These are phyloP conservation scores for Thielaviopsis euricoi DNA, from an alignment of 2,329 filamentous ascomycete genomes.

Conservation along the genomic window DNA sequence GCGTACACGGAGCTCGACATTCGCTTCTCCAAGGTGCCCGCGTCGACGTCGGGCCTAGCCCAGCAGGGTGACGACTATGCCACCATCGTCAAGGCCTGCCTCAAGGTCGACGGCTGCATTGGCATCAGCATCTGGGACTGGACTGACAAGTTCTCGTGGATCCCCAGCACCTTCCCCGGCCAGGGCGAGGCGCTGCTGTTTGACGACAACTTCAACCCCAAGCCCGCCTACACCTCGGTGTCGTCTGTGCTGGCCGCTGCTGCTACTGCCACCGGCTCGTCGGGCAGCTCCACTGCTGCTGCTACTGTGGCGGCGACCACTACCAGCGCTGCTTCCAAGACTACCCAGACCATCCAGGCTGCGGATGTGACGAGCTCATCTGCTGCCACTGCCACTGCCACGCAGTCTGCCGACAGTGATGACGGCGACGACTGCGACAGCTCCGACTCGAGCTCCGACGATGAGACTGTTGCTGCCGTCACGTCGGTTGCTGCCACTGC, in stretches of 20 bases:
- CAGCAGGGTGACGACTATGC: constrained; percentile 19
- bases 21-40: constrained; percentile 19
- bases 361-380: not conserved
- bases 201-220: constrained; percentile 24
- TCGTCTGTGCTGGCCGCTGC: constrained; percentile 20
- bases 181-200: constrained; percentile 26
- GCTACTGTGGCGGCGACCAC: constrained; percentile 14
- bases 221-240: constrained; percentile 27
- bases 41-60: constrained; percentile 17
- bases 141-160: constrained; percentile 24
- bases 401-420: not conserved
- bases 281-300: constrained; percentile 14
- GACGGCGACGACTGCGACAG: not conserved
- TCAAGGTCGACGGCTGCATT: constrained; percentile 17
- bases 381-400: not conserved
- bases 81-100: constrained; percentile 17
- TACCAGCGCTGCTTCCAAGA: constrained; percentile 18
- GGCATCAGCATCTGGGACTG: constrained; percentile 22
- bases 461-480: constrained; percentile 20
- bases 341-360: not conserved
- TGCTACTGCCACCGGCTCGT: constrained; percentile 11
- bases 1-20: constrained; percentile 40
- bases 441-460: not conserved
- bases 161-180: constrained; percentile 24
- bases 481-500: no score